Percentiles rank a stretch among this genome's conserved stretches.
Evolutionary conservation across 257 asterid species (phyloP).

Genomic region (Oldenlandia corymbosa): DNA sequence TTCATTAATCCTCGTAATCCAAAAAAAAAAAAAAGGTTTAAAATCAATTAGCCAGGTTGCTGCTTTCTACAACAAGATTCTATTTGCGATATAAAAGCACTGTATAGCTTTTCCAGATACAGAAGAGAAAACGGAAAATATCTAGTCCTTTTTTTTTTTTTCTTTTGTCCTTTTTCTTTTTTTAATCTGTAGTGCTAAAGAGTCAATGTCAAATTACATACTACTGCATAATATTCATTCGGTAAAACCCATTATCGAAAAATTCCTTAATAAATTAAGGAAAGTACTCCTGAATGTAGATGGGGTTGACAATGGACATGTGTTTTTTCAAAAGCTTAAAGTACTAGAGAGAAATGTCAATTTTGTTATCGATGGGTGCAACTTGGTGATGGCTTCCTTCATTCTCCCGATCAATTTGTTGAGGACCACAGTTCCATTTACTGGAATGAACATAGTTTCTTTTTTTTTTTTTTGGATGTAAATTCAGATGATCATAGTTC

Average conservation of each 20-base stretch:
- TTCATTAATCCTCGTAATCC: no score
- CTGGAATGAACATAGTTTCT: no score
- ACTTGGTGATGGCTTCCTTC: no score
- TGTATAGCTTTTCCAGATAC: conserved; percentile 4
- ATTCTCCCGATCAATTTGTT: no score
- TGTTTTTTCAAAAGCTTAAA: conserved; percentile 7
- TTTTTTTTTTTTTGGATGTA: no score
- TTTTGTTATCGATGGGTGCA: conserved; percentile 29
- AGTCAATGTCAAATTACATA: no score
- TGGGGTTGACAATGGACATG: conserved; percentile 24
- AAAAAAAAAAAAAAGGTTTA: no score
- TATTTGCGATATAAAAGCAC: neutral
- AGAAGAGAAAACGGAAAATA: conserved; percentile 2
- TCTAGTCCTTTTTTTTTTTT: no score
- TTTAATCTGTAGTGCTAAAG: no score
- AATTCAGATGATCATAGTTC: conserved; percentile 28
- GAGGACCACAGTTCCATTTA: no score
- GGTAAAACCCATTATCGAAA: conserved; percentile 35
- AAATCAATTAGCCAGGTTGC: neutral
- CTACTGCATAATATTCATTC: neutral
- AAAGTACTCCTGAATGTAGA: conserved; percentile 7
- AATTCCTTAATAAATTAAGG: conserved; percentile 8
- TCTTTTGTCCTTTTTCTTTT: no score
- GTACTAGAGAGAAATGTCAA: conserved; percentile 23
- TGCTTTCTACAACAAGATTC: conserved; percentile 6